phyloP scores from a whole-genome alignment of 73 alveolate genomes.

The Paramecium octaurelia region DNA sequence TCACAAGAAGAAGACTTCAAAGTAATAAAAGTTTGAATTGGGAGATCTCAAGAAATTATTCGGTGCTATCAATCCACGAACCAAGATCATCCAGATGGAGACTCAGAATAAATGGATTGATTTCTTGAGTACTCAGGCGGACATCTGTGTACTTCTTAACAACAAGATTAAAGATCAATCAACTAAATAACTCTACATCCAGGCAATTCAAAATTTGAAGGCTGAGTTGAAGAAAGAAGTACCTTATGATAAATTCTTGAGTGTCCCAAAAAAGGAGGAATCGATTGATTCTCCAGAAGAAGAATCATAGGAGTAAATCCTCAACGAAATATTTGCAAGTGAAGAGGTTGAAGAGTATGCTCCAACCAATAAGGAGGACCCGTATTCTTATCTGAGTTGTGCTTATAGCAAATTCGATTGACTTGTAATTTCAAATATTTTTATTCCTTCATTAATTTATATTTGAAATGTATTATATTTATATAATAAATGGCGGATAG shows the following conservation, averaged over 20 bases:
- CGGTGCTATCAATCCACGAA: conserved; percentile 27
- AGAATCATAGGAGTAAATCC: background rate
- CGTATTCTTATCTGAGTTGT: background rate
- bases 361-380: background rate
- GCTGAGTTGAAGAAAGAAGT: background rate
- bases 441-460: background rate
- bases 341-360: background rate
- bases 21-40: conserved; percentile 34
- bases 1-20: conserved; percentile 39
- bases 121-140: background rate
- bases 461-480: background rate
- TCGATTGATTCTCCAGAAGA: background rate
- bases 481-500: background rate
- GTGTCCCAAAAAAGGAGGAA: background rate
- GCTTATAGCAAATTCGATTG: background rate
- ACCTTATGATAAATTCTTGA: conserved; percentile 42
- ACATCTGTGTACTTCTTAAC: conserved; percentile 2
- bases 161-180: conserved; percentile 13
- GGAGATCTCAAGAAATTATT: conserved; percentile 47
- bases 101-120: conserved; percentile 23
- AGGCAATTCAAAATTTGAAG: background rate
- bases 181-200: background rate
- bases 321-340: background rate
- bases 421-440: background rate
- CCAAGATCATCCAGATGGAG: background rate